Conservation (phyloP, 169 alveolate genomes). For the Eimeria zaria region DNA sequence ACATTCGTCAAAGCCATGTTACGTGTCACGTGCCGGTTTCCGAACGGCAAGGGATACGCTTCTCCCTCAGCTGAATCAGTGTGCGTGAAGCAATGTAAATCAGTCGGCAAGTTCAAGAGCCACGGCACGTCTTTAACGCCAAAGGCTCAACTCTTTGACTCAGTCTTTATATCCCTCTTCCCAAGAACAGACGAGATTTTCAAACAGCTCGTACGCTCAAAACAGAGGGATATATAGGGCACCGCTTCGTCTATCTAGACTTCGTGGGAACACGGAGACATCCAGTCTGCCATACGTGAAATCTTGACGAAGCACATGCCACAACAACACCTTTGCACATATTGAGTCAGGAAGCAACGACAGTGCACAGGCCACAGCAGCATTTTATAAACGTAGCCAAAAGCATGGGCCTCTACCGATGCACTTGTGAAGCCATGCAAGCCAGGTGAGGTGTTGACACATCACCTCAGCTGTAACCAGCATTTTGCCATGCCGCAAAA, state of each 20-base stretch:
- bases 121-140: background rate
- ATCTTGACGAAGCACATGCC: background rate
- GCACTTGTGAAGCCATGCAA: background rate
- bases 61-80: no score
- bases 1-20: no score
- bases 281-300: no score
- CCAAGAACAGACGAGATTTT: constrained; percentile 31
- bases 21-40: no score
- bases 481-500: no score
- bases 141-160: background rate
- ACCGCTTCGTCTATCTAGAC: background rate
- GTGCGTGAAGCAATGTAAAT: background rate
- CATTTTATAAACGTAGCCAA: background rate
- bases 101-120: background rate
- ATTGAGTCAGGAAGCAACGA: background rate
- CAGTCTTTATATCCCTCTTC: constrained; percentile 34
- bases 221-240: constrained; percentile 8
- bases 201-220: constrained; percentile 17
- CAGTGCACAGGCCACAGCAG: background rate
- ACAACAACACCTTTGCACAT: background rate
- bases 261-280: background rate
- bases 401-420: background rate
- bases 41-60: no score
- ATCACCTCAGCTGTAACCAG: background rate
- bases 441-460: background rate